Base-by-base conservation (phyloP, 768 basidiomycete species). In the Pholiota conissans region DNA sequence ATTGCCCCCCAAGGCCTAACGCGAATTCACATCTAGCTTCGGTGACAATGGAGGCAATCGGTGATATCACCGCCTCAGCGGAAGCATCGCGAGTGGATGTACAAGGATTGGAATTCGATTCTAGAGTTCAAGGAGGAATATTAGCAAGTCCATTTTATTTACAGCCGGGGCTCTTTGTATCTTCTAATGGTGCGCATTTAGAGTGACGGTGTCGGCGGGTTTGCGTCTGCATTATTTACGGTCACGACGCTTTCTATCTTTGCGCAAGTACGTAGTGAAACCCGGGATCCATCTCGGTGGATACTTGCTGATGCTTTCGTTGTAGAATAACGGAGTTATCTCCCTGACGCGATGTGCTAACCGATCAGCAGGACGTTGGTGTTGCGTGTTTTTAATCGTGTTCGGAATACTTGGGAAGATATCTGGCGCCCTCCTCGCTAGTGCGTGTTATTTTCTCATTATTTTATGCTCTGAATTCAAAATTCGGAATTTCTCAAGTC, bases 301-400 rank as follows among this genome's bases (percentile, higher is more conserved):
- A n/a, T n/a, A n/a, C n/a, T n/a, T n/a, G n/a, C n/a, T n/a, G n/a
- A n/a, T n/a, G n/a, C n/a, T n/a, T n/a, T n/a, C n/a, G n/a, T n/a
- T n/a, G n/a, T n/a, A n/a, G 79, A 90, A 90, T 63, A 90, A 90
- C 61, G 89, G 89, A 37, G 87, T 90, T 18, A 92, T 93, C 37
- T 86, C 85, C 13, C 83, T 93, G 56, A 93, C 92, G 0, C 84
- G 90, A 0, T 93, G 91, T 60, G 91, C 91, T 1, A 92, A 89
- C 67, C 80, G 88, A 22, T 73, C 77, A 3, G 90, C 91, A 0
- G 91, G 90, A n/a, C 81, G 86, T 20, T 89, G 85, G 81, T 93
- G 90, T 62, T 90, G 89, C 63, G 68, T 68, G 54, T 90, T 93
- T 76, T 79, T 92, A 63, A 85, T 93, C 63, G 69, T 91, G 9